Evolutionary conservation across 768 basidiomycete species (phyloP).

Genomic region (Lentinula guzmanii): DNA sequence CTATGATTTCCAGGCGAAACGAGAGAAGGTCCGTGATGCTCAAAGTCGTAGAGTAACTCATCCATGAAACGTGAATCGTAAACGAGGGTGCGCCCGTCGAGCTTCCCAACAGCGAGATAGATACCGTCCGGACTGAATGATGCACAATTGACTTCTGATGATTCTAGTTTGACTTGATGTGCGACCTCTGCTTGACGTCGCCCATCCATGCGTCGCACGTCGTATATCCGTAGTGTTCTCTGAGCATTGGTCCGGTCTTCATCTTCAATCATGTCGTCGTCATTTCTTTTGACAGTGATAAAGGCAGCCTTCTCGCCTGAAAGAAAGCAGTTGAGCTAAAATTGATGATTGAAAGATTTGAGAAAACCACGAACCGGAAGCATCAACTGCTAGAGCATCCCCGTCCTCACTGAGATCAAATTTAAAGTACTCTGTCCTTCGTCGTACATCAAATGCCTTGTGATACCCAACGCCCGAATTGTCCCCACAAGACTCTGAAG

Average conservation of each 20-base stretch:
- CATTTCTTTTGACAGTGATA: conserved; percentile 17
- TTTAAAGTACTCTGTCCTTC: conserved; percentile 16
- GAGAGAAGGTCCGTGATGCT: conserved; percentile 32
- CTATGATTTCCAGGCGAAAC: conserved; percentile 23
- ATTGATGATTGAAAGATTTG: not conserved
- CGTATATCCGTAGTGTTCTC: conserved; percentile 45
- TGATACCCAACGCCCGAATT: conserved; percentile 35
- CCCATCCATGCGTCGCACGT: conserved; percentile 31
- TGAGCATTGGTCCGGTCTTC: not conserved
- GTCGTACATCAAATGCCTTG: conserved; percentile 39
- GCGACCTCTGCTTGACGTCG: conserved; percentile 22
- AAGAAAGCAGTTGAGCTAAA: not conserved
- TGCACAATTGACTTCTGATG: conserved; percentile 41
- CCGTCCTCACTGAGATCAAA: conserved; percentile 48
- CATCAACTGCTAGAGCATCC: conserved; percentile 42
- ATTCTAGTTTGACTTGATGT: conserved; percentile 14
- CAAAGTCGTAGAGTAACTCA: conserved; percentile 39
- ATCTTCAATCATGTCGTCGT: conserved; percentile 7
- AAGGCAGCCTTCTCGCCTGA: conserved; percentile 20
- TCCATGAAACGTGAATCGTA: conserved; percentile 57
- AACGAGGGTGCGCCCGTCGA: conserved; percentile 52
- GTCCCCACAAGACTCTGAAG: conserved; percentile 39
- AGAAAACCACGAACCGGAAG: conserved; percentile 28
- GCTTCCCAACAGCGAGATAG: conserved; percentile 54
- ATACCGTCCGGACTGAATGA: conserved; percentile 56